A percentile compares a stretch with the other conserved stretches of the same genome.
Evolutionary conservation across 2,329 filamentous ascomycete genomes (phyloP).

Genomic region (Hymenoscyphus linearis): DNA sequence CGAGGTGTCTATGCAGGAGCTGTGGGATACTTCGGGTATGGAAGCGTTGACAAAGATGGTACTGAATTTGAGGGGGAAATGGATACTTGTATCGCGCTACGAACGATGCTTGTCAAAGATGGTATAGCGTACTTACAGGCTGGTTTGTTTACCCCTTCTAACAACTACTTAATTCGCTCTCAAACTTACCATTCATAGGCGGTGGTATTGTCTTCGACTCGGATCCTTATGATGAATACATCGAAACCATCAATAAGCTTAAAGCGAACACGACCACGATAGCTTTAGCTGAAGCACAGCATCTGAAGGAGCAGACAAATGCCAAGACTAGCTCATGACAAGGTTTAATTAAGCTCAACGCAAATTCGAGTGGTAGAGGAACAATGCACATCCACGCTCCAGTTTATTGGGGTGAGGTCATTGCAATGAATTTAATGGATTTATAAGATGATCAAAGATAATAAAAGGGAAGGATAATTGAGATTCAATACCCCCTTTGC

Average conservation of each 20-base stretch:
- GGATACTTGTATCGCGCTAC: constrained; percentile 70
- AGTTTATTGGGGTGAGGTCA: not conserved
- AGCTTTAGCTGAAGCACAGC: constrained; percentile 67
- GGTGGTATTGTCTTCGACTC: constrained; percentile 95
- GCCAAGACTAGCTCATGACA: not conserved
- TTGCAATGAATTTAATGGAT: not conserved
- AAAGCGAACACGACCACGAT: constrained; percentile 87
- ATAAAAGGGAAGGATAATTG: not conserved
- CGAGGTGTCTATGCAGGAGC: constrained; percentile 92
- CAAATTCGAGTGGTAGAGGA: not conserved
- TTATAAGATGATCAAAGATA: not conserved
- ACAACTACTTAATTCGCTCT: not conserved
- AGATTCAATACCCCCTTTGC: not conserved
- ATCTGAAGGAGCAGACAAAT: constrained; percentile 18
- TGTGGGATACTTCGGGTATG: constrained; percentile 94
- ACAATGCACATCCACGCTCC: not conserved
- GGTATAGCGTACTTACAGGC: constrained; percentile 86
- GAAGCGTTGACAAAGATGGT: constrained; percentile 60
- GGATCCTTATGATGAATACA: constrained; percentile 84
- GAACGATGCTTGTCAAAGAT: constrained; percentile 93
- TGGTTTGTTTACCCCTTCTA: constrained; percentile 37
- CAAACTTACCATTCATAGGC: constrained; percentile 37
- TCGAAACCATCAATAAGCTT: constrained; percentile 96
- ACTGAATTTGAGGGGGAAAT: constrained; percentile 71
- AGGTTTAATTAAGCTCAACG: not conserved